Conservation (phyloP, 441 rosid species). For the Theobroma grandiflorum region DNA sequence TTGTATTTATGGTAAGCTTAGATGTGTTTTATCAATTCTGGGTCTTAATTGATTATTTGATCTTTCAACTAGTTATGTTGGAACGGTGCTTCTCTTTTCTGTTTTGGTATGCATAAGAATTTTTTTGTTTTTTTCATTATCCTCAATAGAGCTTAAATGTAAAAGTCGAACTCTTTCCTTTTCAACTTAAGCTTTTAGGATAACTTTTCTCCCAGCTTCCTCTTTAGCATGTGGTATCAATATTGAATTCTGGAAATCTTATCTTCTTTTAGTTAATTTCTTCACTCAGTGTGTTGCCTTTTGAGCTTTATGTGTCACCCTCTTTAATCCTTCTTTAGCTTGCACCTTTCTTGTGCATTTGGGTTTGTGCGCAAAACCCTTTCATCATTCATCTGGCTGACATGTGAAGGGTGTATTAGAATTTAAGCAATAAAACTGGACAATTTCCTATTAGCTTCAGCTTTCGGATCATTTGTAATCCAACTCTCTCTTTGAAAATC, state of each 20-base stretch:
- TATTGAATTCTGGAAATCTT: background rate
- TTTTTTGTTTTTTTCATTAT: background rate
- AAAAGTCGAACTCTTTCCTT: background rate
- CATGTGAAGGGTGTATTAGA: background rate
- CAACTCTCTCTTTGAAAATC: background rate
- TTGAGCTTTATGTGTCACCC: background rate
- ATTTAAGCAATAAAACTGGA: background rate
- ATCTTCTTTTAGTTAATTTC: background rate
- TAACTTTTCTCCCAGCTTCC: background rate
- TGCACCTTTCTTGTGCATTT: background rate
- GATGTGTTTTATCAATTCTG: constrained; percentile 1
- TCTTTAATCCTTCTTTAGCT: background rate
- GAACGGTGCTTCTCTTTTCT: background rate
- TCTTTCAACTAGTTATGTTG: background rate
- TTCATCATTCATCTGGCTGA: background rate
- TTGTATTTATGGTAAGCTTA: background rate
- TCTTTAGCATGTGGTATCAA: background rate
- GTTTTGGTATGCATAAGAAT: background rate
- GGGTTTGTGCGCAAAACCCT: background rate
- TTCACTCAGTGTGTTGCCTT: background rate
- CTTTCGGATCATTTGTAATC: background rate
- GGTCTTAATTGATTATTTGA: background rate
- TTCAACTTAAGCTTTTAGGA: background rate
- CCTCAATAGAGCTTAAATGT: constrained; percentile 1
- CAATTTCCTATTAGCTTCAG: background rate